Conservation (phyloP, 139 green algal species). For the Chlorella vulgaris region DNA sequence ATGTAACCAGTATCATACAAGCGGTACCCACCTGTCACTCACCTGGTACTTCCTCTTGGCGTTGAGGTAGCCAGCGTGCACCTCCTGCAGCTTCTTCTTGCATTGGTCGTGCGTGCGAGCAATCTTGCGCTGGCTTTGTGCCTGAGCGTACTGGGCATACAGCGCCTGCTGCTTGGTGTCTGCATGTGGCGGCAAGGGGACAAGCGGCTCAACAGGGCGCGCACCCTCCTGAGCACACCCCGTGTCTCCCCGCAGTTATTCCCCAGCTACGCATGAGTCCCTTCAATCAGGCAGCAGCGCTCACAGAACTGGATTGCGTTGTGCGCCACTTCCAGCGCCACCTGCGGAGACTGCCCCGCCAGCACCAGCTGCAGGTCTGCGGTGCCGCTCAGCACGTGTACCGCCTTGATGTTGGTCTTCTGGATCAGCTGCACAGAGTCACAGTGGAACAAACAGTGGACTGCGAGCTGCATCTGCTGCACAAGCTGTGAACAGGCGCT, state of each 20-base stretch:
- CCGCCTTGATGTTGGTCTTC: slow-evolving; percentile 58
- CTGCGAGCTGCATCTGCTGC: too few relatives aligned
- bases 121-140: slow-evolving; percentile 61
- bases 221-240: slow-evolving; percentile 19
- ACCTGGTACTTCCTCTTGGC: slow-evolving; percentile 79
- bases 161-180: slow-evolving; percentile 41
- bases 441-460: too few relatives aligned
- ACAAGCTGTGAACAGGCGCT: not conserved
- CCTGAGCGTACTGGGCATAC: slow-evolving; percentile 41
- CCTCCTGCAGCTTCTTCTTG: slow-evolving; percentile 63
- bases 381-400: slow-evolving; percentile 46
- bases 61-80: slow-evolving; percentile 37
- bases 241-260: too few relatives aligned
- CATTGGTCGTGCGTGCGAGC: slow-evolving; percentile 64
- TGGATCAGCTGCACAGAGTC: not conserved
- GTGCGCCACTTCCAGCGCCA: slow-evolving; percentile 53
- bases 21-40: too few relatives aligned
- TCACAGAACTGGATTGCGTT: slow-evolving; percentile 61
- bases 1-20: slow-evolving; percentile 11
- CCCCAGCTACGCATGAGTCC: too few relatives aligned
- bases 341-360: slow-evolving; percentile 64
- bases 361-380: slow-evolving; percentile 50
- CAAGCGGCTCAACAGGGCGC: too few relatives aligned
- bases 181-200: not conserved
- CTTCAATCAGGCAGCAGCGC: not conserved